A percentile compares a stretch with the other conserved stretches of the same genome.
Evolutionary conservation across 169 alveolate genomes (phyloP).

Genomic region (Miamiensis avidus): DNA sequence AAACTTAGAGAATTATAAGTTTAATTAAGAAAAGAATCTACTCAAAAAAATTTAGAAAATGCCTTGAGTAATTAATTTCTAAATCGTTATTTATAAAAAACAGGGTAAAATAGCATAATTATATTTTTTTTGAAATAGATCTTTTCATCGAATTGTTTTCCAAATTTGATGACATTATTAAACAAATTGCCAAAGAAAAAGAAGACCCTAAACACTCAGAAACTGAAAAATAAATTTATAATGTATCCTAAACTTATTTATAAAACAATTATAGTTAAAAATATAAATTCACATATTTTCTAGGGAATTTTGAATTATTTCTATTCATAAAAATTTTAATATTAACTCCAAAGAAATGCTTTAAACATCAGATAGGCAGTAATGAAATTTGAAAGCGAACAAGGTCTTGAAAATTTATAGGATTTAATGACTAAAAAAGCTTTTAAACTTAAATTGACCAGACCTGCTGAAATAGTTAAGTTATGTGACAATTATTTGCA

Average conservation of each 20-base stretch:
- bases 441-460: constrained; percentile 4
- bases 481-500: constrained; percentile 20
- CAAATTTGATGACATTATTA: constrained; percentile 12
- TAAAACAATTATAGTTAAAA: too few species aligned
- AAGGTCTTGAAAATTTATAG: constrained; percentile 23
- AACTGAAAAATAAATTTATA: constrained; percentile 17
- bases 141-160: background rate
- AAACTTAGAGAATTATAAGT: background rate
- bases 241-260: background rate
- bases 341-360: background rate
- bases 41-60: background rate
- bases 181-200: constrained; percentile 5
- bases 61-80: background rate
- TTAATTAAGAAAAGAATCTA: background rate
- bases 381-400: constrained; percentile 9
- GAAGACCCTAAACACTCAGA: constrained; percentile 9
- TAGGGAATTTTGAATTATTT: constrained; percentile 6
- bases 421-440: constrained; percentile 21
- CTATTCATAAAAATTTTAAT: background rate
- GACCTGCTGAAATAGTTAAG: constrained; percentile 29
- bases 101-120: too few species aligned
- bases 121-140: too few species aligned
- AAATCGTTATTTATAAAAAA: too few species aligned
- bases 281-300: too few species aligned
- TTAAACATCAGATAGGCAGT: constrained; percentile 9